phyloP scores from a whole-genome alignment of 768 basidiomycete species.

The Dentipellis fragilis region DNA sequence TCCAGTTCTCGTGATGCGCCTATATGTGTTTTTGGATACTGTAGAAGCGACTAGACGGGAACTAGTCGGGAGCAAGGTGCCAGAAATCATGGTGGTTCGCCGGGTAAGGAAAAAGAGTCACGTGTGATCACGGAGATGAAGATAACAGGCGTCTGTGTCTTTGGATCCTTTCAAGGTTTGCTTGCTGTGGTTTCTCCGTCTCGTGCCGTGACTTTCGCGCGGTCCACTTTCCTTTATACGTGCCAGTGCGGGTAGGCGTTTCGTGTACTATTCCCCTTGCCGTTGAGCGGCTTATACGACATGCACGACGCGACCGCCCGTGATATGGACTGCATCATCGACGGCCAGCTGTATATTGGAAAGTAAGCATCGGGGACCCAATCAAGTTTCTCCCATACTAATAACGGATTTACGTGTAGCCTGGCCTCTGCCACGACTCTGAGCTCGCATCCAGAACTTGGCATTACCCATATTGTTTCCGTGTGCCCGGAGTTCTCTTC shows the following conservation, averaged over 20 bases:
- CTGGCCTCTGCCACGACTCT: slow-evolving; percentile 9
- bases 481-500: slow-evolving; percentile 52
- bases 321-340: slow-evolving; percentile 11
- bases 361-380: slow-evolving; percentile 6
- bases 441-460: slow-evolving; percentile 37
- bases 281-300: neutral
- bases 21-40: neutral
- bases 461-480: slow-evolving; percentile 72
- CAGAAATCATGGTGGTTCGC: neutral
- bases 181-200: neutral
- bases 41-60: neutral
- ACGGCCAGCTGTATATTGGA: slow-evolving; percentile 13
- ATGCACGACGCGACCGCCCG: slow-evolving; percentile 8
- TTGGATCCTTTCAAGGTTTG: neutral
- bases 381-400: neutral
- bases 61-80: neutral
- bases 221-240: neutral
- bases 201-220: neutral
- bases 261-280: neutral
- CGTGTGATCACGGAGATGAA: neutral
- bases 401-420: neutral
- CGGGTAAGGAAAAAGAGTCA: neutral
- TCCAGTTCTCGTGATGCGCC: too few relatives aligned
- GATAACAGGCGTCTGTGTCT: neutral
- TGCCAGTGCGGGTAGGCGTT: neutral